Evolutionary conservation across 352 stramenopile genomes (phyloP).

Genomic region (Pythium biforme): DNA sequence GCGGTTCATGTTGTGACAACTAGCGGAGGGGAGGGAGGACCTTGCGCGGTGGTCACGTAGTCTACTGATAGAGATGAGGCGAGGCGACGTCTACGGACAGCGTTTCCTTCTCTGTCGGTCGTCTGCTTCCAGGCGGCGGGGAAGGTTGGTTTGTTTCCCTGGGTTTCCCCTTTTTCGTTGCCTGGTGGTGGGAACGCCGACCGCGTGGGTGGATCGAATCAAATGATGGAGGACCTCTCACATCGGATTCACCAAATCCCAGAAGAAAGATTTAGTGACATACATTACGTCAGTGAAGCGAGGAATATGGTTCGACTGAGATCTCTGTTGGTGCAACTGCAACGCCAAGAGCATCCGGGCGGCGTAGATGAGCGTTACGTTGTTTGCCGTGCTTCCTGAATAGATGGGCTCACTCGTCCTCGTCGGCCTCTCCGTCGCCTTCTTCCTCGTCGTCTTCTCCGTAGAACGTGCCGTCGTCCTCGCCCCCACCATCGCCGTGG

Average conservation of each 20-base stretch:
- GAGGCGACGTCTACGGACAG: too few species aligned
- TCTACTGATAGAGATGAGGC: too few species aligned
- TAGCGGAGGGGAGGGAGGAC: background rate
- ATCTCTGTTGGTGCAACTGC: background rate
- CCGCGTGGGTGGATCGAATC: slow-evolving; percentile 12
- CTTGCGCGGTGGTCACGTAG: too few species aligned
- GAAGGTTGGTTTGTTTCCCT: too few species aligned
- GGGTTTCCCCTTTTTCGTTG: background rate
- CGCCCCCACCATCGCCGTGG: background rate
- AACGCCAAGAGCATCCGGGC: too few species aligned
- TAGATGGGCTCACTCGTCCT: background rate
- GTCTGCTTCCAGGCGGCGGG: too few species aligned
- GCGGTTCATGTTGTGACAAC: slow-evolving; percentile 21
- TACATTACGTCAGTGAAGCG: background rate
- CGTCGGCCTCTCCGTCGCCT: background rate
- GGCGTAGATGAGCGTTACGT: too few species aligned
- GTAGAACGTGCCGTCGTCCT: background rate
- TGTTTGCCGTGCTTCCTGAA: too few species aligned
- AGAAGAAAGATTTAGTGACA: background rate
- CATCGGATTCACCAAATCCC: background rate
- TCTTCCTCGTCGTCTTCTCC: slow-evolving; percentile 6
- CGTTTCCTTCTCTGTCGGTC: background rate
- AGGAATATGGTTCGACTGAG: background rate
- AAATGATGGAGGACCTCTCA: slow-evolving; percentile 18
- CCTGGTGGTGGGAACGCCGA: background rate